These are phyloP conservation scores for Uronychia binucleata DNA, from an alignment of 73 alveolate species.

Conservation along the genomic window DNA sequence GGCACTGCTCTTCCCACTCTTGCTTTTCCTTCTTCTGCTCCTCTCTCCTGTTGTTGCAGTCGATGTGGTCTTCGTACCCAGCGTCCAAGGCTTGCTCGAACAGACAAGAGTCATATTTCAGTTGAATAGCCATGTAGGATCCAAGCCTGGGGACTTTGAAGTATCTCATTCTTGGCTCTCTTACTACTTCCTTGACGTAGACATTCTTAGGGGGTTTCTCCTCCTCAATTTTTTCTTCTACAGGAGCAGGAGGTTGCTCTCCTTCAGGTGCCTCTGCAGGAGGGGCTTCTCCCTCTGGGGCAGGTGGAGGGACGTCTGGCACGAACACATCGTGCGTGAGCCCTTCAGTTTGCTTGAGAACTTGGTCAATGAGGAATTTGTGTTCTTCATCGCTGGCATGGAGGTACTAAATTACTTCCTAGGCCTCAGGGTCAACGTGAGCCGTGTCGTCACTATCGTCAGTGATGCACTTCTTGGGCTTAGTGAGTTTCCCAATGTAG, in stretches of 20 bases:
- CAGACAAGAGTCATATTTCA: slow-evolving; percentile 77
- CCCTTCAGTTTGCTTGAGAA: slow-evolving; percentile 22
- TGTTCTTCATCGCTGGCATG: slow-evolving; percentile 79
- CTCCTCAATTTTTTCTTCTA: slow-evolving; percentile 62
- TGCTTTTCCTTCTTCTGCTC: slow-evolving; percentile 73
- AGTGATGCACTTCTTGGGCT: slow-evolving; percentile 70
- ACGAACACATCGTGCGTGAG: slow-evolving; percentile 42
- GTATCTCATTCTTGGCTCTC: slow-evolving; percentile 80
- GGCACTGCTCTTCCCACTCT: slow-evolving; percentile 45
- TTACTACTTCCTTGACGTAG: slow-evolving; percentile 84
- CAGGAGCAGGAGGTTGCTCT: not conserved
- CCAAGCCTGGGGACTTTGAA: slow-evolving; percentile 93
- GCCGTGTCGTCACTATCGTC: slow-evolving; percentile 94
- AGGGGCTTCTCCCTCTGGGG: not conserved
- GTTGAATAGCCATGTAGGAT: slow-evolving; percentile 84
- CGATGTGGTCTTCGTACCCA: slow-evolving; percentile 82
- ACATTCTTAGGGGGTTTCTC: slow-evolving; percentile 67
- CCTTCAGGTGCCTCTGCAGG: not conserved
- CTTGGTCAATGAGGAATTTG: slow-evolving; percentile 25
- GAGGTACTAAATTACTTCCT: slow-evolving; percentile 80
- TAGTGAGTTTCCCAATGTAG: slow-evolving; percentile 85
- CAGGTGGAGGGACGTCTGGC: slow-evolving; percentile 6
- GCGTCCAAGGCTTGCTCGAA: slow-evolving; percentile 80
- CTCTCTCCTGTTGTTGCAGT: slow-evolving; percentile 68
- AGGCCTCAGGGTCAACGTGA: slow-evolving; percentile 86